phyloP scores from a whole-genome alignment of 495 filamentous ascomycete species.

The Coniosporium apollinis region DNA sequence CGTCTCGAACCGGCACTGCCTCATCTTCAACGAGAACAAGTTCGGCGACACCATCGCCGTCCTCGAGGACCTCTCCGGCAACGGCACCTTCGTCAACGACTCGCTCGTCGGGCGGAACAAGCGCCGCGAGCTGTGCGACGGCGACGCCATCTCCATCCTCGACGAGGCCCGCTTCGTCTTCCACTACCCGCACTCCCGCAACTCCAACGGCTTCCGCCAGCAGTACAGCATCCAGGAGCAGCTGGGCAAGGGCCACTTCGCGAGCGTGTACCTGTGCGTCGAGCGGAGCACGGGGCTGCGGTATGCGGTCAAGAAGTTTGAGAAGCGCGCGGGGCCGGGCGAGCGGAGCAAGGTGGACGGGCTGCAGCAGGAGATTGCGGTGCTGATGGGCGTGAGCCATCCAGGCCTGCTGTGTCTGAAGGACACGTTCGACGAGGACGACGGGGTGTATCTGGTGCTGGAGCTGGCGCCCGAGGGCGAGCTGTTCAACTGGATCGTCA shows the following conservation, averaged over 20 bases:
- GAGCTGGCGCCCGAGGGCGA: constrained; percentile 88
- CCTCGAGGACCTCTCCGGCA: constrained; percentile 85
- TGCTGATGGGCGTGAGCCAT: constrained; percentile 90
- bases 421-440: constrained; percentile 83
- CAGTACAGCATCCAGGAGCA: constrained; percentile 73
- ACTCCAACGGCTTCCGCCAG: constrained; percentile 62
- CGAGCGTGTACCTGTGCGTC: constrained; percentile 80
- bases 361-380: constrained; percentile 87
- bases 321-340: constrained; percentile 58
- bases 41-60: constrained; percentile 65
- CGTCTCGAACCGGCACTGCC: constrained; percentile 89
- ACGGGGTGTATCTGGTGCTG: constrained; percentile 80
- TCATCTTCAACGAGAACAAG: constrained; percentile 77
- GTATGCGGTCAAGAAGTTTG: constrained; percentile 90
- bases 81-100: constrained; percentile 93
- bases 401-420: constrained; percentile 90
- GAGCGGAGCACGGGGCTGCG: constrained; percentile 68
- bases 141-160: constrained; percentile 77
- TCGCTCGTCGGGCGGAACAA: constrained; percentile 83
- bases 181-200: constrained; percentile 62
- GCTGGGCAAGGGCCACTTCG: constrained; percentile 93
- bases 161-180: constrained; percentile 76
- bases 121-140: constrained; percentile 67
- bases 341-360: constrained; percentile 70
- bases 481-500: constrained; percentile 84